Conservation (phyloP, 1,139 yeast genomes). For the Pichia sp. region DNA sequence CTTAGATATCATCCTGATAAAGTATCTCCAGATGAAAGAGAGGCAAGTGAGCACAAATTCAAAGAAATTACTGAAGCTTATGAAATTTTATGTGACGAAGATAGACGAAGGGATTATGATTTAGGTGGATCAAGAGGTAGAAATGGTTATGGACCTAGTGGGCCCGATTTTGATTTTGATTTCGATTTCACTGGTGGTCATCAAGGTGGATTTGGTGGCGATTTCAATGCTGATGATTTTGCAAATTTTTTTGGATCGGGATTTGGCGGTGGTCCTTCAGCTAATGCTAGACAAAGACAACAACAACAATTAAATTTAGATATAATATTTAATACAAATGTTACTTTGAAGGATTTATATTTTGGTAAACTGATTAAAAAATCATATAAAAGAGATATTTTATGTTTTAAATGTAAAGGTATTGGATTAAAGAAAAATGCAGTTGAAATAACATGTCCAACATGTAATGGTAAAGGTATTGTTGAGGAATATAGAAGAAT, state of each 20-base stretch:
- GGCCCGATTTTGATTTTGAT: constrained; percentile 11
- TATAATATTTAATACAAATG: constrained; percentile 56
- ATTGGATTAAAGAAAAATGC: constrained; percentile 66
- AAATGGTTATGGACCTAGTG: constrained; percentile 8
- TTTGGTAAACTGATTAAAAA: constrained; percentile 77
- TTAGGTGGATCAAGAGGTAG: constrained; percentile 35
- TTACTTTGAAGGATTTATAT: constrained; percentile 70
- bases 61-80: constrained; percentile 92
- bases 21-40: constrained; percentile 46
- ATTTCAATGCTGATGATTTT: constrained; percentile 61
- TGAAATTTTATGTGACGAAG: constrained; percentile 78
- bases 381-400: constrained; percentile 63
- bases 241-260: constrained; percentile 56
- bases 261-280: constrained; percentile 35
- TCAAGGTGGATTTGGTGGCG: constrained; percentile 19
- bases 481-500: constrained; percentile 56
- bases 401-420: constrained; percentile 71
- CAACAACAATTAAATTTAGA: constrained; percentile 44
- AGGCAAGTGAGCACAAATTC: constrained; percentile 89
- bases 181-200: constrained; percentile 9
- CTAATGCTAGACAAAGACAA: constrained; percentile 8
- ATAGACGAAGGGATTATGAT: constrained; percentile 83
- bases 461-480: constrained; percentile 71
- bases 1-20: constrained; percentile 94
- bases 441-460: constrained; percentile 42